Conservation (phyloP, 2,329 filamentous ascomycete genomes). For the Albifimbria verrucaria region DNA sequence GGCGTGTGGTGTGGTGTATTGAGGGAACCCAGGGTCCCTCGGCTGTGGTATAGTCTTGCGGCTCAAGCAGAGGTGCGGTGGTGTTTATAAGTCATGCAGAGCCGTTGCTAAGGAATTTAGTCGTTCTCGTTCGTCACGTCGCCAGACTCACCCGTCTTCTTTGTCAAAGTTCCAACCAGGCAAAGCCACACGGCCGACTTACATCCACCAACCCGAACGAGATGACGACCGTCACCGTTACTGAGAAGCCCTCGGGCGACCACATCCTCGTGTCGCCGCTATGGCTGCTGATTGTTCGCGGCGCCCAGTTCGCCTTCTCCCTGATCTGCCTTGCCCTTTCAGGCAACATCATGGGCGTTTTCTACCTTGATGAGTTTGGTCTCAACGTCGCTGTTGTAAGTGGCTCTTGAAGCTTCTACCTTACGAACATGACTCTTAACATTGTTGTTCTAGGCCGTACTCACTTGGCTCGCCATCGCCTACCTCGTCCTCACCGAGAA, state of each 20-base stretch:
- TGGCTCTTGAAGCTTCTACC: background rate
- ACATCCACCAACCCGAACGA: background rate
- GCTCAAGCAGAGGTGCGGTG: background rate
- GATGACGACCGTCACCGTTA: background rate
- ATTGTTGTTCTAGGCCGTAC: conserved; percentile 29
- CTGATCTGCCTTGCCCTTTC: conserved; percentile 41
- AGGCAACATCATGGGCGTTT: conserved; percentile 30
- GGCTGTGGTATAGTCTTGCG: too few relatives aligned
- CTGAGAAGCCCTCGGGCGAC: background rate
- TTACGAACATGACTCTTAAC: conserved; percentile 12
- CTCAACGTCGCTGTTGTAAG: conserved; percentile 25
- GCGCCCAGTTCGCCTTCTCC: conserved; percentile 38
- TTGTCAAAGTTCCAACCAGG: background rate
- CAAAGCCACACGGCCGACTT: background rate
- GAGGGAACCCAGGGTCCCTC: too few relatives aligned
- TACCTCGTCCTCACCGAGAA: conserved; percentile 42
- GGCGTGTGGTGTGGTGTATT: too few relatives aligned
- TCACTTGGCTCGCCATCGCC: conserved; percentile 42
- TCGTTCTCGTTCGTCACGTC: background rate
- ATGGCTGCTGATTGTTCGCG: conserved; percentile 40
- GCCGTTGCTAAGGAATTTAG: background rate
- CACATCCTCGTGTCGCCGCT: conserved; percentile 37
- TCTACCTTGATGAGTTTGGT: conserved; percentile 9
- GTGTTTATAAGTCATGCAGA: background rate
- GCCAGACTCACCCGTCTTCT: background rate